These are phyloP conservation scores for Strobilomyces dryophilus DNA, from an alignment of 768 basidiomycete genomes.

Conservation along the genomic window DNA sequence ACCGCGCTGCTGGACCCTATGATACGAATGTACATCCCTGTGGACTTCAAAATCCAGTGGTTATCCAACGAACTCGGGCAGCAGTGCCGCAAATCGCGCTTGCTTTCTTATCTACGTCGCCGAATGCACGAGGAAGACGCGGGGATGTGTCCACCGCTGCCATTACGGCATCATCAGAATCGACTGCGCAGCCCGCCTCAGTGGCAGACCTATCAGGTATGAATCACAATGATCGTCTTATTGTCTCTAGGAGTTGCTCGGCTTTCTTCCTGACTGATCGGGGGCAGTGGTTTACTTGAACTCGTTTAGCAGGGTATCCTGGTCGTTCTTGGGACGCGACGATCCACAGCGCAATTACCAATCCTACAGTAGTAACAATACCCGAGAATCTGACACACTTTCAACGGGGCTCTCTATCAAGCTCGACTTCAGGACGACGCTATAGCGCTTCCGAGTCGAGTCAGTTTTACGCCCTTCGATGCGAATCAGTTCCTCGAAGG, in stretches of 20 bases:
- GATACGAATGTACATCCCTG: conserved; percentile 2
- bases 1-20: conserved; percentile 14
- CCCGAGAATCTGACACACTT: too few relatives aligned
- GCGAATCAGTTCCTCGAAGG: conserved; percentile 8
- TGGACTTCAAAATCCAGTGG: neutral
- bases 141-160: neutral
- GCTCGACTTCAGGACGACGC: neutral
- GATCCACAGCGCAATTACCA: too few relatives aligned
- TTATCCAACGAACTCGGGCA: conserved; percentile 1
- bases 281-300: too few relatives aligned
- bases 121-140: conserved; percentile 13
- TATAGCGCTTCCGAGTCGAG: neutral
- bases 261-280: neutral
- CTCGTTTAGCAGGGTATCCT: too few relatives aligned
- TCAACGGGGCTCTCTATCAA: neutral
- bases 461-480: neutral
- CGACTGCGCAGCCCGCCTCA: neutral
- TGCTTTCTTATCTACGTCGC: neutral
- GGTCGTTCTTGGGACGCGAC: too few relatives aligned
- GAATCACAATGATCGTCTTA: neutral
- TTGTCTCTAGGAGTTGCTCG: neutral
- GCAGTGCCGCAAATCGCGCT: conserved; percentile 7
- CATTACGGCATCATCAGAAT: conserved; percentile 5
- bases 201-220: too few relatives aligned
- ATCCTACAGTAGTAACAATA: too few relatives aligned